Base-by-base conservation (phyloP, 2,329 filamentous ascomycete genomes). In the Botrytis medusae region DNA sequence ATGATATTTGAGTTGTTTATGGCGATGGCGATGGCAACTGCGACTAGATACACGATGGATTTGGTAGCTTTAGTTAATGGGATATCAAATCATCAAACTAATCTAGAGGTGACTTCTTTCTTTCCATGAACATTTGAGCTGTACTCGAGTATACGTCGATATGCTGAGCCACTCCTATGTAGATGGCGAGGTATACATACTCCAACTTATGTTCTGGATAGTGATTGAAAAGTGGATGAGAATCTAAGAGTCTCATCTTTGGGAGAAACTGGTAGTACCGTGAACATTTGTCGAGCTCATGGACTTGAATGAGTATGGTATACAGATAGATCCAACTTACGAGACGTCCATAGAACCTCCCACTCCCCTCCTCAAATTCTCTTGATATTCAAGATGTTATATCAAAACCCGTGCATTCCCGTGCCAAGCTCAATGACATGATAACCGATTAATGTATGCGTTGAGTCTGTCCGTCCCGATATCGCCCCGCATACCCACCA, bases 1-100 rank as follows among this genome's bases (percentile, higher is more conserved):
- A 75, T 25, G 76, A 77, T 54, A 67, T 75, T 46, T 76, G 69
- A 44, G 16, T 8, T 37, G 25, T 65, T n/a, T n/a, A 8, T 65
- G 12, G 44, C 20, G 63, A 48, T 4, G 20, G 62, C 29, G 32
- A 48, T 2, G 0, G 20, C 37, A 8, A 37, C 37, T 9, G 20
- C 37, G 37, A 37, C 37, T 9, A 7, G 6, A 34, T 48, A 48
- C 7, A n/a, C 5, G n/a, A 34, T 34, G 20, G 63, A 10, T 10
- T 48, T 48, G 4, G 18, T 48, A 65, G 44, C 29, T 48, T 65
- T 65, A 37, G 12, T 65, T 48, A 16, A 32, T 32, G 29, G 25
- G 14, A 9, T 32, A 57, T 29, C 14, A 29, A 18, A 57, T 5
- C 18, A 37, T 65, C 29, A 25, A 34, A 29, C 2, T 29, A 12